Evolutionary conservation across 495 filamentous ascomycete genomes (phyloP).

Genomic region (Xylaria curta): DNA sequence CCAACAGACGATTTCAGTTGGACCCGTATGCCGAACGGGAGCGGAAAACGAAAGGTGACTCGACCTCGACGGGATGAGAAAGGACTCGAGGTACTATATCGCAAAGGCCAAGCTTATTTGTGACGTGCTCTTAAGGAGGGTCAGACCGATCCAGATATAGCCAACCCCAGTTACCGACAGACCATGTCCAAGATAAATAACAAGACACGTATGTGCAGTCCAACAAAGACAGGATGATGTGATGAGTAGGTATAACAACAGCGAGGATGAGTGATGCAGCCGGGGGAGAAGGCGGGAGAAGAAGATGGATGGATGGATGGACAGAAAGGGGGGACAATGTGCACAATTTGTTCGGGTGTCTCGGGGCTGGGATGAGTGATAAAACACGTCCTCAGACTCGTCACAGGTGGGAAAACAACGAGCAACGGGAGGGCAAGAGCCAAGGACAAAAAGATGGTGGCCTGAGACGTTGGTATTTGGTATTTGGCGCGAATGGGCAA

Average conservation of each 20-base stretch:
- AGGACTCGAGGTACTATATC: constrained; percentile 10
- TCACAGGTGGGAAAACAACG: constrained; percentile 31
- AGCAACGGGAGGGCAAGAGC: constrained; percentile 12
- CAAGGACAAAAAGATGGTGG: constrained; percentile 28
- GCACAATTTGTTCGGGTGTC: constrained; percentile 11
- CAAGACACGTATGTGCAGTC: constrained; percentile 17
- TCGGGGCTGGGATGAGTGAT: constrained; percentile 18
- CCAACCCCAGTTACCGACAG: constrained; percentile 17
- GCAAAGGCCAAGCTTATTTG: constrained; percentile 17
- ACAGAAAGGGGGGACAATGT: constrained; percentile 11
- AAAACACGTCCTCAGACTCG: constrained; percentile 26
- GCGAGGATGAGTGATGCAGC: neutral
- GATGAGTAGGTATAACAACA: constrained; percentile 10
- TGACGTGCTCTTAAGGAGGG: constrained; percentile 17
- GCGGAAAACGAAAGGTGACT: constrained; percentile 14
- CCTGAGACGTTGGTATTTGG: constrained; percentile 23
- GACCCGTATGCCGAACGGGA: constrained; percentile 6
- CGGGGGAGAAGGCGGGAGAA: constrained; percentile 17
- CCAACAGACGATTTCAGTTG: constrained; percentile 8
- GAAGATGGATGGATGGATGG: constrained; percentile 11
- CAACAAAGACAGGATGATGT: constrained; percentile 17
- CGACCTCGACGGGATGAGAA: constrained; percentile 19
- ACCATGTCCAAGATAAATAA: constrained; percentile 21
- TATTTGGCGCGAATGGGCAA: constrained; percentile 10
- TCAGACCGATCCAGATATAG: constrained; percentile 24